Conservation (phyloP, 495 filamentous ascomycete species). For the Massariosphaeria phaeospora region DNA sequence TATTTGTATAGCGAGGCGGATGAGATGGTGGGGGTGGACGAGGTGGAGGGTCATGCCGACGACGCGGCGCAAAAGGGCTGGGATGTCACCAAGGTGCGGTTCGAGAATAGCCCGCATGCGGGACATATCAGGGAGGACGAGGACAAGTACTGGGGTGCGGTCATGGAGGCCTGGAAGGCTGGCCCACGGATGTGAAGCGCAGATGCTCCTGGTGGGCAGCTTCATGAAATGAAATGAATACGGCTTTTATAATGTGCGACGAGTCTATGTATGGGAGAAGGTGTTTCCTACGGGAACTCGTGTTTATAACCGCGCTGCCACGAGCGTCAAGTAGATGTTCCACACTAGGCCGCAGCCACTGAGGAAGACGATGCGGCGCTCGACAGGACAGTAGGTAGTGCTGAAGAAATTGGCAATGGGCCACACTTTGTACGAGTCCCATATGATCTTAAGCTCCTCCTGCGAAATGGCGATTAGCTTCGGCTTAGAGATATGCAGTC, state of each 20-base stretch:
- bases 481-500: background rate
- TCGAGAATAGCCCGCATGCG: slow-evolving; percentile 30
- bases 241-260: too few relatives aligned
- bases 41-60: slow-evolving; percentile 36
- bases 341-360: slow-evolving; percentile 24
- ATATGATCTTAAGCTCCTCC: slow-evolving; percentile 26
- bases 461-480: background rate
- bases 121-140: slow-evolving; percentile 27
- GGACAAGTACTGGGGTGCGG: slow-evolving; percentile 30
- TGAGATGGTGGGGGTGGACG: slow-evolving; percentile 25
- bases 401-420: slow-evolving; percentile 30
- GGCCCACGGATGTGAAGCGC: too few relatives aligned
- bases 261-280: too few relatives aligned
- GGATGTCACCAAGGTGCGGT: slow-evolving; percentile 21
- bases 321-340: slow-evolving; percentile 28
- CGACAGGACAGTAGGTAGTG: slow-evolving; percentile 26
- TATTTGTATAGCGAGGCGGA: slow-evolving; percentile 36
- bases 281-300: too few relatives aligned
- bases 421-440: slow-evolving; percentile 26
- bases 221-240: too few relatives aligned
- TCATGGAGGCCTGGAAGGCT: slow-evolving; percentile 14
- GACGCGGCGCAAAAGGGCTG: slow-evolving; percentile 26
- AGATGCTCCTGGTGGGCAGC: too few relatives aligned
- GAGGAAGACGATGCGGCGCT: slow-evolving; percentile 27
- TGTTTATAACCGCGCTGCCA: slow-evolving; percentile 20